Base-by-base conservation (phyloP, 768 basidiomycete species). In the Rhizopogon vulgaris region DNA sequence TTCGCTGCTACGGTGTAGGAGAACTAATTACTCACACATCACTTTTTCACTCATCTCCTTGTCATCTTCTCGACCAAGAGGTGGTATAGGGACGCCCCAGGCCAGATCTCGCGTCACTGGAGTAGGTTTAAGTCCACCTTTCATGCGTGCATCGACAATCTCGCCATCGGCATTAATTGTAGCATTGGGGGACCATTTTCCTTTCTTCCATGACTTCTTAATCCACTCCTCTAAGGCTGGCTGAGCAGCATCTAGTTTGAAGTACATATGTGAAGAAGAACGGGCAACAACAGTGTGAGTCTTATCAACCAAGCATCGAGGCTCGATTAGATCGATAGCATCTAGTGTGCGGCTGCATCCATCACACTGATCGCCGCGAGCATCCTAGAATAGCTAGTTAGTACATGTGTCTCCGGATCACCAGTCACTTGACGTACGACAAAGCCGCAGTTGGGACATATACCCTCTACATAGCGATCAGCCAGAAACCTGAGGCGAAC, bases 291-390 rank as follows among this genome's bases (percentile, higher is more conserved):
- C 82, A 32, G 72, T 78, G 64, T 95, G 94, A 0, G 82, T 74
- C 65, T 83, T 87, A 70, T 93, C 77, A 51, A 96, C 78, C 50
- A 94, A 82, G 66, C 96, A 99, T 39, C 94, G 84, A n/a, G 96
- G 96, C 59, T 92, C 86, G 68, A 97, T 78, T 50, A 99, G 79
- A 60, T 96, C 93, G 54, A 94, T 80, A 2, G 96, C 92, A 57
- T 97, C 92, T 40, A 96, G 80, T 2, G 96, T 97, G 50, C 90
- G 80, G 41, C 86, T 84, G 67, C 96, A 99, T 49, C 83, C 76
- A 68, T 99, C 96, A 68, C 96, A 99, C 73, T 99, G 96, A 67
- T 99, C 96, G 7, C 96, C 96, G 34, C 96, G 88, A 32, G 95
- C 96, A 61, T 97, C 96, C 87, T 92, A 51, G 25, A 17, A 46